Evolutionary conservation across 2,329 filamentous ascomycete genomes (phyloP).

Genomic region (Metarhizium brunneum): DNA sequence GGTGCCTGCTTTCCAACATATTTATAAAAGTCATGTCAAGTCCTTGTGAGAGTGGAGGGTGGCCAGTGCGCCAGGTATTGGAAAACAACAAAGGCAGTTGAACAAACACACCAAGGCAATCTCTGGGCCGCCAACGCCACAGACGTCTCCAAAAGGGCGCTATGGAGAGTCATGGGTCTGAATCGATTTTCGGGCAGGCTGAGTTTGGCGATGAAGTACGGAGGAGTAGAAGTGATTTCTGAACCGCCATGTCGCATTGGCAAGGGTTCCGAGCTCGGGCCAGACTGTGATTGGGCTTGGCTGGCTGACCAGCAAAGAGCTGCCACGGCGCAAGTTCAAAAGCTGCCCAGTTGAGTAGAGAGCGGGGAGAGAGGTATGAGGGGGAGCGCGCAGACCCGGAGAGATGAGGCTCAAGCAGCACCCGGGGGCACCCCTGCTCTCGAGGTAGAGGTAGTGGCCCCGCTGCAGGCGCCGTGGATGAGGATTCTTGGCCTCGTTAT

Average conservation of each 20-base stretch:
- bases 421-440: background rate
- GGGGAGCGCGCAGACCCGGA: slow-evolving; percentile 3
- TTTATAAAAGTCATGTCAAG: background rate
- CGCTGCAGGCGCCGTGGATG: background rate
- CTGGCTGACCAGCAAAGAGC: too few relatives aligned
- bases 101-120: background rate
- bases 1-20: background rate
- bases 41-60: background rate
- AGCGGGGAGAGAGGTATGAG: background rate
- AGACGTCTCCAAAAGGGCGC: background rate
- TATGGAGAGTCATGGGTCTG: background rate
- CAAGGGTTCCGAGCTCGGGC: too few relatives aligned
- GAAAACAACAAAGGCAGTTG: background rate
- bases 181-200: too few relatives aligned
- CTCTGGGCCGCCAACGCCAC: background rate
- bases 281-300: background rate
- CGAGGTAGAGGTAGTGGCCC: background rate
- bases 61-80: background rate
- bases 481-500: background rate
- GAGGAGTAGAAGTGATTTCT: too few relatives aligned
- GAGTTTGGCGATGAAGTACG: too few relatives aligned
- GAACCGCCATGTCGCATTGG: too few relatives aligned
- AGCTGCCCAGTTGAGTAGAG: background rate
- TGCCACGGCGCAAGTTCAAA: too few relatives aligned
- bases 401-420: slow-evolving; percentile 5